phyloP scores from a whole-genome alignment of 2,329 filamentous ascomycete genomes.

The Scopulariopsis brevicaulis region DNA sequence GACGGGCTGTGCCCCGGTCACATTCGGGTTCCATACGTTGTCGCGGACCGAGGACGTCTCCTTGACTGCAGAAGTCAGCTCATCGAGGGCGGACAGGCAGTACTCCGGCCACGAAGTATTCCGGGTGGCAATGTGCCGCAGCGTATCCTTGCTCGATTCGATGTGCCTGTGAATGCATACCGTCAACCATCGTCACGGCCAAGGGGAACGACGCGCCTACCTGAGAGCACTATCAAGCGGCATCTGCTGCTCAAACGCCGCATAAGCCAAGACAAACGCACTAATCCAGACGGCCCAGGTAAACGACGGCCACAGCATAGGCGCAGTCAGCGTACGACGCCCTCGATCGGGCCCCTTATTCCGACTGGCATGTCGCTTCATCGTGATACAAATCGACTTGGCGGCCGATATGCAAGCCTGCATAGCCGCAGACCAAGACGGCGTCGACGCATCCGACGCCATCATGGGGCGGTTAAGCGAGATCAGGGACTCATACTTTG shows the following conservation, averaged over 20 bases:
- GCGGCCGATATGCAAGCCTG: conserved; percentile 40
- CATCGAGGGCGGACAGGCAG: conserved; percentile 18
- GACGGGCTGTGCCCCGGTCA: not conserved
- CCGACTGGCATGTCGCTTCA: conserved; percentile 17
- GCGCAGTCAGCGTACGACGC: conserved; percentile 9
- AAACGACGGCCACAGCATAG: conserved; percentile 36
- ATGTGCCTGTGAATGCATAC: conserved; percentile 13
- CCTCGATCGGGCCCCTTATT: conserved; percentile 6
- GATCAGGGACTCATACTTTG: conserved; percentile 37
- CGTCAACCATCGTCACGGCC: not conserved
- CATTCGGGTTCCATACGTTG: not conserved
- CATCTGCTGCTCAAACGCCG: conserved; percentile 32
- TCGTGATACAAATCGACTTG: conserved; percentile 29
- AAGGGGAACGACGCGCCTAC: conserved; percentile 14
- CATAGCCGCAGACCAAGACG: conserved; percentile 32
- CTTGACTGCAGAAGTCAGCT: conserved; percentile 16
- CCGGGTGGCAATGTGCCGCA: conserved; percentile 15
- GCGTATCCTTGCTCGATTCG: conserved; percentile 15
- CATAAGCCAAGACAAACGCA: conserved; percentile 37
- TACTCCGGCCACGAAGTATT: conserved; percentile 22
- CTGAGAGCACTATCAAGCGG: conserved; percentile 23
- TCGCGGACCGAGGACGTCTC: conserved; percentile 8
- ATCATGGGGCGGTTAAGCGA: conserved; percentile 37
- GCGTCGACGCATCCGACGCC: conserved; percentile 27
- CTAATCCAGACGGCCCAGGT: conserved; percentile 43